Conservation (phyloP, 805 yeast genomes). For the Saturnispora mendoncae region DNA sequence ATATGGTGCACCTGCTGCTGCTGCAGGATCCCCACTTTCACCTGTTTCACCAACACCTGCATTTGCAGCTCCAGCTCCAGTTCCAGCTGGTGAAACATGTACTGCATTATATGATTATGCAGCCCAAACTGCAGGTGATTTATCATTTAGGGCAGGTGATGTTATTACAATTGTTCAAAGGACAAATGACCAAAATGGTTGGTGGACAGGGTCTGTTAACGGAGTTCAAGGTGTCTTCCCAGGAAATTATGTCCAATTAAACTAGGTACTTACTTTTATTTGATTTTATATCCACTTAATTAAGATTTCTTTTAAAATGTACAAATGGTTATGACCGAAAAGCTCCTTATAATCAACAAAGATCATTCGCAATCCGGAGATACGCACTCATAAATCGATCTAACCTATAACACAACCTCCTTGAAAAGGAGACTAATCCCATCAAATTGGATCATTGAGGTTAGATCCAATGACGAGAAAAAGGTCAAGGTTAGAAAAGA, state of each 20-base stretch:
- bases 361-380: slow-evolving; percentile 5
- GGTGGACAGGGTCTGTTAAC: slow-evolving; percentile 93
- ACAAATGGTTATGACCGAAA: slow-evolving; percentile 11
- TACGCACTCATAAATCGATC: slow-evolving; percentile 9
- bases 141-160: slow-evolving; percentile 81
- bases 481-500: slow-evolving; percentile 1
- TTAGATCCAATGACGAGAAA: slow-evolving; percentile 2
- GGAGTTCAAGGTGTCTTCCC: slow-evolving; percentile 92
- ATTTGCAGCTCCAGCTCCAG: slow-evolving; percentile 20
- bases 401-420: background rate
- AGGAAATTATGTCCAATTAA: slow-evolving; percentile 86
- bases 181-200: slow-evolving; percentile 79
- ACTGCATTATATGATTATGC: slow-evolving; percentile 87
- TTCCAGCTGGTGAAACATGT: slow-evolving; percentile 48
- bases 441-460: slow-evolving; percentile 5
- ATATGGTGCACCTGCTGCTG: slow-evolving; percentile 28
- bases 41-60: slow-evolving; percentile 13
- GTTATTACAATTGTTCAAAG: slow-evolving; percentile 75
- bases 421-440: background rate
- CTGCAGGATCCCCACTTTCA: too few relatives aligned
- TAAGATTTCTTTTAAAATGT: too few relatives aligned
- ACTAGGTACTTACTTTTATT: slow-evolving; percentile 20
- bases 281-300: too few relatives aligned
- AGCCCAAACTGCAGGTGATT: slow-evolving; percentile 91
- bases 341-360: slow-evolving; percentile 1